A percentile compares a stretch with the other conserved stretches of the same genome.
These are phyloP conservation scores for Colletotrichum truncatum DNA, from an alignment of 2,329 filamentous ascomycete genomes.

Conservation along the genomic window DNA sequence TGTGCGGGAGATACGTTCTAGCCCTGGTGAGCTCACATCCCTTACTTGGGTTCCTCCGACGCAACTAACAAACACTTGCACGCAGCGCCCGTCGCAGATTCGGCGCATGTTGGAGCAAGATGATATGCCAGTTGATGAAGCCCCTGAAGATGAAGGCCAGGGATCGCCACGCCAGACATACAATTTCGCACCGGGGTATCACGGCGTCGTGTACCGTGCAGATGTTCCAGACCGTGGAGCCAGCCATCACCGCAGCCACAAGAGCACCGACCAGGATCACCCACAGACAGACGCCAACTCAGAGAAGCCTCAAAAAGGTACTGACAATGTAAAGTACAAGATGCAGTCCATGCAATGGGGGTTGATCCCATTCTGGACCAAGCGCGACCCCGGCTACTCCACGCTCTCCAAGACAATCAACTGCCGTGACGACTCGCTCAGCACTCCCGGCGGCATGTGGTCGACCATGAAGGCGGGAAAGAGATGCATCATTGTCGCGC, in stretches of 20 bases:
- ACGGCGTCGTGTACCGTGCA: slow-evolving; percentile 87
- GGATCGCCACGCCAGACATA: slow-evolving; percentile 75
- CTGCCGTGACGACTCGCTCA: slow-evolving; percentile 88
- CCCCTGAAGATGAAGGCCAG: slow-evolving; percentile 74
- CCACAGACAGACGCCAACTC: slow-evolving; percentile 20
- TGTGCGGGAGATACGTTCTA: slow-evolving; percentile 49
- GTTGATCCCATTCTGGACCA: slow-evolving; percentile 92
- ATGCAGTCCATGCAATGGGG: slow-evolving; percentile 97
- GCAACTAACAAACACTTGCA: background rate
- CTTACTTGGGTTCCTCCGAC: background rate
- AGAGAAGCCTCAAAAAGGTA: slow-evolving; percentile 33
- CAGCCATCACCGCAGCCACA: slow-evolving; percentile 43
- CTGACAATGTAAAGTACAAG: slow-evolving; percentile 69
- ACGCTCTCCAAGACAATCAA: slow-evolving; percentile 91
- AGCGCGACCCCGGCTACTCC: slow-evolving; percentile 80
- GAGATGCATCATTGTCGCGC: slow-evolving; percentile 85
- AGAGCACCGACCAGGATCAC: slow-evolving; percentile 10
- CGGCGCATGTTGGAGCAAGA: slow-evolving; percentile 77
- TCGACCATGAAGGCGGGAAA: slow-evolving; percentile 89
- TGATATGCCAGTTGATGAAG: slow-evolving; percentile 77
- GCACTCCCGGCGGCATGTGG: slow-evolving; percentile 86
- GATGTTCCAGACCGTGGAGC: slow-evolving; percentile 71
- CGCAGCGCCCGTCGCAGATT: slow-evolving; percentile 79
- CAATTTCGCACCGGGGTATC: slow-evolving; percentile 91
- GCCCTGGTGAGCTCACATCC: slow-evolving; percentile 42